phyloP scores from a whole-genome alignment of 1,284 basidiomycete genomes.

The Flammula alnicola region DNA sequence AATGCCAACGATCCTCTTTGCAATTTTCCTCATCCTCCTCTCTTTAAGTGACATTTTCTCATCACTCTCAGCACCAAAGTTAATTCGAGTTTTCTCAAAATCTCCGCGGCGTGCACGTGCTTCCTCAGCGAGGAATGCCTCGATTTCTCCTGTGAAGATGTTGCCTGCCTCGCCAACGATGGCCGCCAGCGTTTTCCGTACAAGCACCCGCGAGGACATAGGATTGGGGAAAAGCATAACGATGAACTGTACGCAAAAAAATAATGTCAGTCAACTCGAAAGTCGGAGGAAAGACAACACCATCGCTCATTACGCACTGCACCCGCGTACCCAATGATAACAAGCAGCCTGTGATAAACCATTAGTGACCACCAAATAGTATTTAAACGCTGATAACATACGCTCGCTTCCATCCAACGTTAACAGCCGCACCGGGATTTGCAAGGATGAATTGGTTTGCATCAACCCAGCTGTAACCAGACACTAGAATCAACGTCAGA shows the following conservation, averaged over 20 bases:
- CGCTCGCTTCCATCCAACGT: constrained; percentile 46
- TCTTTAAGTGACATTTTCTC: constrained; percentile 25
- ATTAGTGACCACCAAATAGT: neutral
- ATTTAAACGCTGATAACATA: constrained; percentile 25
- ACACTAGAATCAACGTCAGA: constrained; percentile 25
- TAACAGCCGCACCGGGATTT: constrained; percentile 40
- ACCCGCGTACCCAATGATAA: constrained; percentile 46
- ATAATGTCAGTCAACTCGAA: constrained; percentile 2
- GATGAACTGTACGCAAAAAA: constrained; percentile 38
- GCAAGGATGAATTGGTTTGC: constrained; percentile 32
- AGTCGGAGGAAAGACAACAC: neutral
- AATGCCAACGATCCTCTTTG: constrained; percentile 35
- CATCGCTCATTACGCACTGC: constrained; percentile 31
- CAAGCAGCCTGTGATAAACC: constrained; percentile 39
- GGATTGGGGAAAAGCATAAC: constrained; percentile 49
- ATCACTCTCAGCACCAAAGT: neutral
- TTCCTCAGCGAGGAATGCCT: constrained; percentile 47
- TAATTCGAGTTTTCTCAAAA: constrained; percentile 28
- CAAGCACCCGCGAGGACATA: constrained; percentile 42
- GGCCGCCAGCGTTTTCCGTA: constrained; percentile 43
- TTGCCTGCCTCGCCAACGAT: constrained; percentile 37
- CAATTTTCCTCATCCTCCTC: constrained; percentile 36
- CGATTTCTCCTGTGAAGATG: constrained; percentile 43
- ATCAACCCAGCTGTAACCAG: constrained; percentile 47
- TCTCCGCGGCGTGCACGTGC: constrained; percentile 33